phyloP scores from a whole-genome alignment of 768 basidiomycete genomes.

The Boletellus emodensis region DNA sequence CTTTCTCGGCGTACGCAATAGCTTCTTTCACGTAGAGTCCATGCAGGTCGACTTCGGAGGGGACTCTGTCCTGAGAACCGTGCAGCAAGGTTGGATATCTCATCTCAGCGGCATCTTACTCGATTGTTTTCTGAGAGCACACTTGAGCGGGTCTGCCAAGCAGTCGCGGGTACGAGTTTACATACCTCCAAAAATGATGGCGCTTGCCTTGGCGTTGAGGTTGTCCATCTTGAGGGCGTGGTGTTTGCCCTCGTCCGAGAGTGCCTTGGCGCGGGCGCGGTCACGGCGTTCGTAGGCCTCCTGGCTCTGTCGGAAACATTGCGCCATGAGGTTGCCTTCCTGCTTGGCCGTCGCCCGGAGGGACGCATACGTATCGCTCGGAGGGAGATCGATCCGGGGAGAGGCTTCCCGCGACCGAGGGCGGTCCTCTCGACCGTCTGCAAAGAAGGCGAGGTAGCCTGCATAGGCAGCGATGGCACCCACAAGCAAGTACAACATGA shows the following conservation, averaged over 20 bases:
- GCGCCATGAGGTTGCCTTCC: slow-evolving; percentile 74
- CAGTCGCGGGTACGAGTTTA: slow-evolving; percentile 26
- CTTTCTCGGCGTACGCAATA: slow-evolving; percentile 64
- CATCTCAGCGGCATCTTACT: slow-evolving; percentile 30
- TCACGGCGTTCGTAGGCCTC: slow-evolving; percentile 70
- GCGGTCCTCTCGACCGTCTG: slow-evolving; percentile 3
- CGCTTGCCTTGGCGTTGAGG: slow-evolving; percentile 73
- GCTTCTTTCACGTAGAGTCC: slow-evolving; percentile 93
- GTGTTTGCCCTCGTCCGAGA: slow-evolving; percentile 74
- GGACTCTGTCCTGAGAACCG: slow-evolving; percentile 47
- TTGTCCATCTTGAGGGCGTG: slow-evolving; percentile 73
- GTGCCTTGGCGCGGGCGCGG: slow-evolving; percentile 71
- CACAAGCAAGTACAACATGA: slow-evolving; percentile 14
- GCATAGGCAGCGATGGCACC: slow-evolving; percentile 10
- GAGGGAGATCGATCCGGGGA: not conserved
- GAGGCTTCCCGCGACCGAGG: not conserved
- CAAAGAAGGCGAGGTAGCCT: slow-evolving; percentile 11
- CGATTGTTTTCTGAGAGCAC: slow-evolving; percentile 64
- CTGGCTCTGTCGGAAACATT: slow-evolving; percentile 61
- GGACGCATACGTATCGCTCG: slow-evolving; percentile 42
- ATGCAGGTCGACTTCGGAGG: slow-evolving; percentile 83
- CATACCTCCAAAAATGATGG: slow-evolving; percentile 69
- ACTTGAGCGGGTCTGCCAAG: not conserved
- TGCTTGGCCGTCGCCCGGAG: slow-evolving; percentile 72
- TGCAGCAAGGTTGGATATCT: not conserved